A percentile compares a stretch with the other conserved stretches of the same genome.
Conservation (phyloP, 1,139 yeast species). For the Hansenula lynferdii region DNA sequence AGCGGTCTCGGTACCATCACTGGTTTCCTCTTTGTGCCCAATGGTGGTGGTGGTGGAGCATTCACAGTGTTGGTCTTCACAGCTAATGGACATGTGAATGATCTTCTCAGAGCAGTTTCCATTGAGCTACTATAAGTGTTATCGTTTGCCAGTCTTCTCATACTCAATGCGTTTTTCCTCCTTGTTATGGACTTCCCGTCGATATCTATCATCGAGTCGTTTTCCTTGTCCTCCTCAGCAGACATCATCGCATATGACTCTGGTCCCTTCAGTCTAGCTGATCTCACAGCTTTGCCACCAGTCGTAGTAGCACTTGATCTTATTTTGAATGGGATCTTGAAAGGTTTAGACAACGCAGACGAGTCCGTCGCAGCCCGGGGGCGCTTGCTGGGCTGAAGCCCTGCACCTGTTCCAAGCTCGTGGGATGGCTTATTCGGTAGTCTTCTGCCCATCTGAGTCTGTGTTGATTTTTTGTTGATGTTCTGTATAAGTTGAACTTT, state of each 20-base stretch:
- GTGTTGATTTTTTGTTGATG: too few relatives aligned
- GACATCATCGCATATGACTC: slow-evolving; percentile 34
- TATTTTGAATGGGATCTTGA: slow-evolving; percentile 36
- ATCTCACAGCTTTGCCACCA: slow-evolving; percentile 21
- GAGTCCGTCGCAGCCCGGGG: slow-evolving; percentile 32
- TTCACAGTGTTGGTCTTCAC: slow-evolving; percentile 32
- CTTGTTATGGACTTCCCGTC: slow-evolving; percentile 29
- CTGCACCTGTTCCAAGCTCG: slow-evolving; percentile 36
- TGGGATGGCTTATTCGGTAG: slow-evolving; percentile 26
- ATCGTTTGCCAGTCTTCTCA: slow-evolving; percentile 32
- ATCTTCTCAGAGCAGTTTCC: slow-evolving; percentile 25
- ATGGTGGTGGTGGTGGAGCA: slow-evolving; percentile 63
- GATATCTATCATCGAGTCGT: slow-evolving; percentile 32
- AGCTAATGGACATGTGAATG: slow-evolving; percentile 48
- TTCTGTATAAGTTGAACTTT: too few relatives aligned
- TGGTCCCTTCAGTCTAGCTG: slow-evolving; percentile 31
- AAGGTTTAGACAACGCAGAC: slow-evolving; percentile 39
- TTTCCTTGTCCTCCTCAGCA: slow-evolving; percentile 19
- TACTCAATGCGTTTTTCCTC: slow-evolving; percentile 48
- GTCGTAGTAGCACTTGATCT: slow-evolving; percentile 18
- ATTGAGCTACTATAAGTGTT: slow-evolving; percentile 26
- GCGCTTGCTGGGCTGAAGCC: slow-evolving; percentile 26
- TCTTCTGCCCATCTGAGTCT: slow-evolving; percentile 16
- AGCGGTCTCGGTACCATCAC: slow-evolving; percentile 80
- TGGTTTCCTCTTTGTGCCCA: slow-evolving; percentile 73